phyloP scores from a whole-genome alignment of 2,329 filamentous ascomycete species.

The Mycocentrospora acerina region DNA sequence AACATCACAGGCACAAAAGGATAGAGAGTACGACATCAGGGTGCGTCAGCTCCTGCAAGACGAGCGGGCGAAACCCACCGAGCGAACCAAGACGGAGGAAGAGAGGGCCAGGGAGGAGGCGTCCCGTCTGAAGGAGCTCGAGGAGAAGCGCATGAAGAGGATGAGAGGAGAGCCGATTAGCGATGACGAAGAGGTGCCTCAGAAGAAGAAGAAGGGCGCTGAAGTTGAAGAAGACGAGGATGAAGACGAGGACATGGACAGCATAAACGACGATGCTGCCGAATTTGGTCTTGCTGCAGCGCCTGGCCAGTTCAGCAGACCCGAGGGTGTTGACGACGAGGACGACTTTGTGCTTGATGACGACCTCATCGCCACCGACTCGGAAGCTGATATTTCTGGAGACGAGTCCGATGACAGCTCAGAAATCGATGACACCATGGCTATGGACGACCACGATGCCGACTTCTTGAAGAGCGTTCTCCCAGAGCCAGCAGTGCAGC shows the following conservation, averaged over 20 bases:
- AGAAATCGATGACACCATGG: conserved; percentile 39
- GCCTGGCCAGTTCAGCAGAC: conserved; percentile 44
- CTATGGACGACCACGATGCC: conserved; percentile 50
- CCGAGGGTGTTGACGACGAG: conserved; percentile 71
- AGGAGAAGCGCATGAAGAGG: conserved; percentile 76
- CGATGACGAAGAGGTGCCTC: conserved; percentile 65
- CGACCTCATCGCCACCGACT: conserved; percentile 80
- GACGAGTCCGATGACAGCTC: conserved; percentile 33
- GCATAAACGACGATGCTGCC: conserved; percentile 57
- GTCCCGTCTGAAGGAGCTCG: conserved; percentile 73
- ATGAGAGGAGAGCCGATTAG: conserved; percentile 85
- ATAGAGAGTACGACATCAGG: conserved; percentile 85
- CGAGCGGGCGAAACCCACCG: conserved; percentile 78
- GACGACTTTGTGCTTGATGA: conserved; percentile 93
- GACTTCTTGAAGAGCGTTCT: conserved; percentile 51
- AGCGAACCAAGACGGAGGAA: conserved; percentile 72
- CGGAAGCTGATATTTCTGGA: conserved; percentile 49
- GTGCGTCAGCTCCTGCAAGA: conserved; percentile 83
- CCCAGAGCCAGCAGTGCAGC: conserved; percentile 26
- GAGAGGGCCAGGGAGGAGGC: conserved; percentile 67
- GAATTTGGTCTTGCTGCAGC: conserved; percentile 65
- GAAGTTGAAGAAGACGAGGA: conserved; percentile 21
- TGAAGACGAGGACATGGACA: conserved; percentile 40
- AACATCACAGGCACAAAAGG: conserved; percentile 66
- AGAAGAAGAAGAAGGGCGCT: conserved; percentile 38